A percentile compares a stretch with the other conserved stretches of the same genome.
Conservation (phyloP, 148 eudicot genomes). For the Heliamphora exappendiculata region DNA sequence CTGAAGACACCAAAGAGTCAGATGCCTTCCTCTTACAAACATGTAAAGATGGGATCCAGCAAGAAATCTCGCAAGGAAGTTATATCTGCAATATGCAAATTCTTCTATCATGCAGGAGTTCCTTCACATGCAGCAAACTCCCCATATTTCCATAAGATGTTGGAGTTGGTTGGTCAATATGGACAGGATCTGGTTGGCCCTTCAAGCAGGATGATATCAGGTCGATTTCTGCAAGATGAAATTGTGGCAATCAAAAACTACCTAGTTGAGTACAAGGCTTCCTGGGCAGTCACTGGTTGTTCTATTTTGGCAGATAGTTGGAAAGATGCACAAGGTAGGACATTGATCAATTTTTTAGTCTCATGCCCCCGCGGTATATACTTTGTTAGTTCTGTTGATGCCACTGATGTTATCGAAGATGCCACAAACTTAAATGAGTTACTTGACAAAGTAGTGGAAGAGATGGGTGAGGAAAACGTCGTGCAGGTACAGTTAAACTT, state of each 20-base stretch:
- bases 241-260: slow-evolving; percentile 48
- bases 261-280: slow-evolving; percentile 67
- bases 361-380: slow-evolving; percentile 91
- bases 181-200: slow-evolving; percentile 72
- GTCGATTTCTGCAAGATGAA: slow-evolving; percentile 76
- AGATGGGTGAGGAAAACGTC: slow-evolving; percentile 85
- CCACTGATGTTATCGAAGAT: slow-evolving; percentile 61
- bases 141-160: slow-evolving; percentile 75
- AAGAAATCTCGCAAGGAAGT: slow-evolving; percentile 67
- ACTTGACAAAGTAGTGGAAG: slow-evolving; percentile 84
- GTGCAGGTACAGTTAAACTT: slow-evolving; percentile 55
- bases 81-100: slow-evolving; percentile 72
- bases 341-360: slow-evolving; percentile 62
- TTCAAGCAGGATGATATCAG: slow-evolving; percentile 56
- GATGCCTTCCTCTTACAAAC: slow-evolving; percentile 35
- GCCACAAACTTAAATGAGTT: slow-evolving; percentile 54
- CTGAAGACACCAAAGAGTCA: slow-evolving; percentile 40
- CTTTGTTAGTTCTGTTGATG: slow-evolving; percentile 76
- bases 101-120: slow-evolving; percentile 84
- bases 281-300: slow-evolving; percentile 91
- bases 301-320: slow-evolving; percentile 93
- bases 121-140: slow-evolving; percentile 72
- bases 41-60: slow-evolving; percentile 29
- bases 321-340: slow-evolving; percentile 62
- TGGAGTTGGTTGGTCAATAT: slow-evolving; percentile 76